Base-by-base conservation (phyloP, 768 basidiomycete species). In the Mycena haematopus region DNA sequence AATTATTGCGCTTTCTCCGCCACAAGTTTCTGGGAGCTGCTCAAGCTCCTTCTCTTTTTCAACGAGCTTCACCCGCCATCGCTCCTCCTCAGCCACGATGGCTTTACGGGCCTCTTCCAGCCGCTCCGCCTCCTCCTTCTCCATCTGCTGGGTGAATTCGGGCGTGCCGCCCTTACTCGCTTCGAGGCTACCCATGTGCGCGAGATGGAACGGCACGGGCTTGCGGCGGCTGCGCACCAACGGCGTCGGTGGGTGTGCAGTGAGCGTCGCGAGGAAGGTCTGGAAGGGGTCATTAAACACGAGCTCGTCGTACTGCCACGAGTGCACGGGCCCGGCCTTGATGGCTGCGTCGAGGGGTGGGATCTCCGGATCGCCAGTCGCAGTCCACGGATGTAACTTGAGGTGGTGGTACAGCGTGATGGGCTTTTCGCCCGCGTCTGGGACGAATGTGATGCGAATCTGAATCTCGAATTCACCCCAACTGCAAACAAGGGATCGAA, bases 381-480 rank as follows among this genome's bases (percentile, higher is more conserved):
- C 75, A 3, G 86, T 82, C 93, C 93, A 96, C 3, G 94, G 92
- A 72, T 96, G 97, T 0, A 99, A 85, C 73, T 98, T 98, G 72
- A 99, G 89, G 71, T 96, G 92, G 76, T 99, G 97, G 65, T 92
- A 91, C 58, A 97, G 79, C 4, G 84, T 84, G 66, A 98, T 80
- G 19, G 93, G 85, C 72, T 99, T 99, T 74, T 99, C 97, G 52
- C 88, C 90, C 5, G 95, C 87, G 76, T 99, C 97, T 55, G 84
- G 75, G 33, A 95, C 82, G 77, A 99, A 98, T 52, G 89, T 90
- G 56, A 99, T 89, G 54, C 92, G 86, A 65, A 99, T 96, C 70
- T 90, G 87, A 65, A 99, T 91, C 71, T 97, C 95, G 77, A 99
- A 99, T 79, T 99, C 97, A 68, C 97, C 97, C 97, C 97, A 99